These are phyloP conservation scores for Penstemon davidsonii DNA, from an alignment of 257 asterid species.

Conservation along the genomic window DNA sequence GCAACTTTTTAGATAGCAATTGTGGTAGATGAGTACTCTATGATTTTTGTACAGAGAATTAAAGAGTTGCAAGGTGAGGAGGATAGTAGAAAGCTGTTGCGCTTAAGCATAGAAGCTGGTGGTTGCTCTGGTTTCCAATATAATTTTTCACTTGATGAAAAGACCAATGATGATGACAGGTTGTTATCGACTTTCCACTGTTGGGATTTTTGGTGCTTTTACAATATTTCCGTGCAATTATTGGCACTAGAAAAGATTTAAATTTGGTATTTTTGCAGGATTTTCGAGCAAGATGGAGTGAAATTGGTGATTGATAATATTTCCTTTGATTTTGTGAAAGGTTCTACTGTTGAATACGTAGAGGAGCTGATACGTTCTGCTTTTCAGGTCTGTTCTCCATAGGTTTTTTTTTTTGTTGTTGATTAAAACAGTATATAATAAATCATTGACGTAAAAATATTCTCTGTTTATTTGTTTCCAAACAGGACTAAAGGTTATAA, in stretches of 20 bases:
- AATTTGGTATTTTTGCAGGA: conserved; percentile 40
- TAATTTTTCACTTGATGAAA: conserved; percentile 77
- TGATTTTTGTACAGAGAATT: conserved; percentile 51
- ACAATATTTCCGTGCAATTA: too few species aligned
- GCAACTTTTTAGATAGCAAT: too few species aligned
- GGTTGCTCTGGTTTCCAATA: conserved; percentile 98
- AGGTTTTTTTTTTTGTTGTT: background rate
- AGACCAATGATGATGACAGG: conserved; percentile 81
- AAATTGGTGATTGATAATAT: conserved; percentile 86
- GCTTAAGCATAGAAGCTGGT: conserved; percentile 92
- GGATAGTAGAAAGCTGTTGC: conserved; percentile 60
- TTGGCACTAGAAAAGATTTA: background rate
- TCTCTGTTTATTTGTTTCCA: too few species aligned
- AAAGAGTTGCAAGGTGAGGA: conserved; percentile 85
- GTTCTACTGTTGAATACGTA: conserved; percentile 87
- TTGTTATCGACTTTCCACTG: conserved; percentile 24
- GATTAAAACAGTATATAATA: background rate
- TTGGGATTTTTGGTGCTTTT: background rate
- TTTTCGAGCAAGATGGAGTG: conserved; percentile 88
- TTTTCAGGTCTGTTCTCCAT: conserved; percentile 67
- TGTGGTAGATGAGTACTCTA: background rate
- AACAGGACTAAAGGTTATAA: background rate
- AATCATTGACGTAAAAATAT: too few species aligned
- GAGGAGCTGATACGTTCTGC: conserved; percentile 97
- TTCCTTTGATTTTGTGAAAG: conserved; percentile 82